Evolutionary conservation across 2,329 filamentous ascomycete species (phyloP).

Genomic region (Epicoccum sorghinum): DNA sequence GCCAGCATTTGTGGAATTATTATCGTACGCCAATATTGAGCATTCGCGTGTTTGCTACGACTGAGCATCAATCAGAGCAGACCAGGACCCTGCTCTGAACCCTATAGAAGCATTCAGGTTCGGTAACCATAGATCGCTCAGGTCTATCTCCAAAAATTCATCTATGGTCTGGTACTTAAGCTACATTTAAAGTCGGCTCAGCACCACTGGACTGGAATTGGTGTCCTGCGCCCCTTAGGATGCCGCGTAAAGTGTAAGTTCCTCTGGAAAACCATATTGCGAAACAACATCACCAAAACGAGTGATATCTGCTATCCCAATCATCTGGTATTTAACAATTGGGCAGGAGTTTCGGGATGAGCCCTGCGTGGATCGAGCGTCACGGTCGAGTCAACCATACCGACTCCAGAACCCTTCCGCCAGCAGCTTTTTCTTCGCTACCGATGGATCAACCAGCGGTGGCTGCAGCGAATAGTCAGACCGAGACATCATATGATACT

Average conservation of each 20-base stretch:
- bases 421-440: background rate
- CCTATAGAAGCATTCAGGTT: no score
- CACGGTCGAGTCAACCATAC: background rate
- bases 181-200: no score
- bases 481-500: background rate
- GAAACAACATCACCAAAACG: background rate
- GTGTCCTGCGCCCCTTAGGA: no score
- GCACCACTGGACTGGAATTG: no score
- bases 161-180: no score
- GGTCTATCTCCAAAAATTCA: no score
- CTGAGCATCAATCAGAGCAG: no score
- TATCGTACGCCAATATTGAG: background rate
- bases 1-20: background rate
- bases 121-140: no score
- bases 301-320: background rate
- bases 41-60: no score
- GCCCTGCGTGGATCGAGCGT: background rate
- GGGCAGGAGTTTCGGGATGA: background rate
- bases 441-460: background rate
- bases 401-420: background rate
- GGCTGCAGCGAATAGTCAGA: background rate
- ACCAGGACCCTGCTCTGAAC: no score
- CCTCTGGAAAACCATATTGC: no score
- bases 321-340: background rate
- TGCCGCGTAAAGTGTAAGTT: no score